Percentiles rank a stretch among this genome's conserved stretches.
phyloP scores from a whole-genome alignment of 2,329 filamentous ascomycete genomes.

The Balansia obtecta region DNA sequence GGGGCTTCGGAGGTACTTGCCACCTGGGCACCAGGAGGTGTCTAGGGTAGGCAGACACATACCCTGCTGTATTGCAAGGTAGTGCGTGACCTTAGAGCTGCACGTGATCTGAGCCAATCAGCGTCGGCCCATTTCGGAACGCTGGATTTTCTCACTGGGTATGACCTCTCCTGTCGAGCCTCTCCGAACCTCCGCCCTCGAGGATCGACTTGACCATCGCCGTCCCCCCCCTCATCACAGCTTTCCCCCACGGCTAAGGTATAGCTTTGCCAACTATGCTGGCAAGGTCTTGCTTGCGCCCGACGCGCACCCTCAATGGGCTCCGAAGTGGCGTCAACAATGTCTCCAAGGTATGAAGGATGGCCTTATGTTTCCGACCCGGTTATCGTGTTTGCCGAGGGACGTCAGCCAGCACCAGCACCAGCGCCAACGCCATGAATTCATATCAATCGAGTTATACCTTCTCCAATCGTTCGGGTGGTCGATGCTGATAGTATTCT shows the following conservation, averaged over 20 bases:
- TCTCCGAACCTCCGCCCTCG: constrained; percentile 25
- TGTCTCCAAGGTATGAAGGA: constrained; percentile 56
- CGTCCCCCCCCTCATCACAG: constrained; percentile 23
- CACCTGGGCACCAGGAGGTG: not conserved
- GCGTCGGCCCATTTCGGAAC: constrained; percentile 30
- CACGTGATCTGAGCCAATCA: constrained; percentile 30
- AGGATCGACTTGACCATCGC: constrained; percentile 24
- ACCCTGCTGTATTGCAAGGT: no score
- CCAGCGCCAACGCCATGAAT: constrained; percentile 12
- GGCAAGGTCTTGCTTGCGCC: constrained; percentile 82
- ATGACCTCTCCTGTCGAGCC: constrained; percentile 26
- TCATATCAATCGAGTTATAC: constrained; percentile 18
- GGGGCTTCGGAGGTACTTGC: no score
- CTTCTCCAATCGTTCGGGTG: constrained; percentile 9
- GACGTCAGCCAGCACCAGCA: constrained; percentile 14
- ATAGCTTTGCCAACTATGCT: constrained; percentile 60
- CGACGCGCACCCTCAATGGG: constrained; percentile 73
- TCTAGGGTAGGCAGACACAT: constrained; percentile 6
- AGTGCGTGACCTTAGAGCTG: not conserved
- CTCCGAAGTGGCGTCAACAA: constrained; percentile 61
- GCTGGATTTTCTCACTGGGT: constrained; percentile 26
- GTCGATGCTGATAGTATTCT: constrained; percentile 26
- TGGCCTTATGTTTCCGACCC: constrained; percentile 18
- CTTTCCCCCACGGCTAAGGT: constrained; percentile 24
- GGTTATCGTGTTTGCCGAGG: constrained; percentile 14